These are phyloP conservation scores for Arthromyces matolae DNA, from an alignment of 768 basidiomycete genomes.

Conservation along the genomic window DNA sequence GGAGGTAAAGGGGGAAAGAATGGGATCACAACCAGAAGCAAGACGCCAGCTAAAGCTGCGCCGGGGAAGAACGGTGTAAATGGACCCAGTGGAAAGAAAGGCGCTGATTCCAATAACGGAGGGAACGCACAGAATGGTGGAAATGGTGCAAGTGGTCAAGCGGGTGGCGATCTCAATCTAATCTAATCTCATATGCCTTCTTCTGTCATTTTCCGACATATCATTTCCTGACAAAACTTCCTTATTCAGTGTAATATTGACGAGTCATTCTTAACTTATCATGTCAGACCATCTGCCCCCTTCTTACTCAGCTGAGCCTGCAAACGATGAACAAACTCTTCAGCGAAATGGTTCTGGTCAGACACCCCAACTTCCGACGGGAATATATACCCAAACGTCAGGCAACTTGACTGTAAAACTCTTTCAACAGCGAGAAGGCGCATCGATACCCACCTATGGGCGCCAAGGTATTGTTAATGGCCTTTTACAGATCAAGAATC, in stretches of 20 bases:
- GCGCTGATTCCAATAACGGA: no score
- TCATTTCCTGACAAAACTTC: no score
- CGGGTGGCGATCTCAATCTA: slow-evolving; percentile 3
- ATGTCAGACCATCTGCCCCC: not conserved
- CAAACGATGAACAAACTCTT: not conserved
- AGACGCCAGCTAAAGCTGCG: no score
- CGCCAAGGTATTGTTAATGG: not conserved
- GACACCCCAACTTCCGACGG: not conserved
- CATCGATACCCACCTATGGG: not conserved
- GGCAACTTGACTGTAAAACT: not conserved
- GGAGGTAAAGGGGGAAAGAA: not conserved
- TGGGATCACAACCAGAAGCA: slow-evolving; percentile 3
- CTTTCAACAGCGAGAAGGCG: not conserved
- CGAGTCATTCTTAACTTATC: no score
- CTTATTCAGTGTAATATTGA: no score
- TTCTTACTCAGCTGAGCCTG: not conserved
- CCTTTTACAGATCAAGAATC: not conserved
- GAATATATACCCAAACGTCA: not conserved
- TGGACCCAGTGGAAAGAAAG: no score
- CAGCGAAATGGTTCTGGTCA: not conserved
- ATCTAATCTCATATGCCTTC: not conserved
- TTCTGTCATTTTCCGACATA: not conserved
- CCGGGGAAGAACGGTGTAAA: no score
- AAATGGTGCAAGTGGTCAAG: slow-evolving; percentile 2
- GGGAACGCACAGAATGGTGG: not conserved